Evolutionary conservation across 306 rosid genomes (phyloP).

Genomic region (Canavalia gladiata): DNA sequence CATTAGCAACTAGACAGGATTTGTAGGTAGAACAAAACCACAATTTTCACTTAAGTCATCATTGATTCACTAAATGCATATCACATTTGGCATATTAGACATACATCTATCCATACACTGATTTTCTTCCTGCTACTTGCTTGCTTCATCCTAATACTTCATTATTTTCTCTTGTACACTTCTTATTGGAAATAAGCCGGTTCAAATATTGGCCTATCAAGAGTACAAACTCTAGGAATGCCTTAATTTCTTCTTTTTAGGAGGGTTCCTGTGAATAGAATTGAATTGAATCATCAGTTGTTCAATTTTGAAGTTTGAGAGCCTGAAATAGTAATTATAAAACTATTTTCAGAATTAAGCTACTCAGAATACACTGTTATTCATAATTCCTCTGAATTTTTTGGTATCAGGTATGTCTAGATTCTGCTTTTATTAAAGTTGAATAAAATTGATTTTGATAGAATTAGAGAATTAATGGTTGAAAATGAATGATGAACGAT

Average conservation of each 20-base stretch:
- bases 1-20: conserved; percentile 67
- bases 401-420: neutral
- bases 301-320: neutral
- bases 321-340: neutral
- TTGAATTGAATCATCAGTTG: neutral
- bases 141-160: neutral
- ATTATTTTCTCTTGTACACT: neutral
- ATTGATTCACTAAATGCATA: neutral
- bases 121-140: neutral
- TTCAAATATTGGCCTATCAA: neutral
- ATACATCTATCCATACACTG: neutral
- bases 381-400: neutral
- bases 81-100: neutral
- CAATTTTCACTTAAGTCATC: neutral
- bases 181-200: neutral
- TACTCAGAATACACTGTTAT: neutral
- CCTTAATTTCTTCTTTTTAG: conserved; percentile 18
- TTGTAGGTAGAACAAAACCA: conserved; percentile 36
- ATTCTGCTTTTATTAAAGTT: neutral
- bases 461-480: too few species aligned
- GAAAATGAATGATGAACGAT: too few species aligned
- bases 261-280: neutral
- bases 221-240: conserved; percentile 18
- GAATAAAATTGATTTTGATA: too few species aligned
- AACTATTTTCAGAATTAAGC: neutral